Conservation (phyloP, 1,284 basidiomycete species). For the Sparassis latifolia region DNA sequence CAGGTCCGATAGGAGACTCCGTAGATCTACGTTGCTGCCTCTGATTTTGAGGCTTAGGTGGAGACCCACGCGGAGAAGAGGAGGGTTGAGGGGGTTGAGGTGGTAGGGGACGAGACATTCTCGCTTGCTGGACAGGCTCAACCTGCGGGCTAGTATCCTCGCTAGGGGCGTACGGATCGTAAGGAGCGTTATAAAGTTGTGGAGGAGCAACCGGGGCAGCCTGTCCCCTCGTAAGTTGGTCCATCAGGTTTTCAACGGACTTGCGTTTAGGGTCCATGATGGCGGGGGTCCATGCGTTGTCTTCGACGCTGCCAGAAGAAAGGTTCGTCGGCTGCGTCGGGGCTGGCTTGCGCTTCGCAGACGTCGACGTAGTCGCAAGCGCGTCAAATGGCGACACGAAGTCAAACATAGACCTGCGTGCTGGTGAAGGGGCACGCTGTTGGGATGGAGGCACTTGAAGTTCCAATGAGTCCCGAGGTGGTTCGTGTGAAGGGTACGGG, state of each 20-base stretch:
- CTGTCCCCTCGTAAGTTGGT: constrained; percentile 58
- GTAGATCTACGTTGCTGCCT: constrained; percentile 25
- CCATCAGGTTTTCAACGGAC: constrained; percentile 72
- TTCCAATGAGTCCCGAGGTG: constrained; percentile 13
- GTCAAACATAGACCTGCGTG: constrained; percentile 75
- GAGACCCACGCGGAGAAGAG: constrained; percentile 58
- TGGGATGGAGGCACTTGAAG: constrained; percentile 19
- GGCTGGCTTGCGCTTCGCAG: constrained; percentile 55
- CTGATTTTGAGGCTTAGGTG: constrained; percentile 41
- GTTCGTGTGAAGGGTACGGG: constrained; percentile 38
- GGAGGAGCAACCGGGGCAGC: constrained; percentile 28
- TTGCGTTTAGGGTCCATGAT: constrained; percentile 64
- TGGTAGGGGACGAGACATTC: constrained; percentile 43
- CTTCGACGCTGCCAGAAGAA: constrained; percentile 43
- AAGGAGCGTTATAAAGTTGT: constrained; percentile 29
- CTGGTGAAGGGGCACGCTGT: constrained; percentile 54
- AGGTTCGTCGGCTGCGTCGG: constrained; percentile 35
- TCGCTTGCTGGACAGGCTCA: constrained; percentile 33
- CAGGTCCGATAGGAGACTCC: constrained; percentile 32
- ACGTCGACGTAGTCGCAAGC: constrained; percentile 36
- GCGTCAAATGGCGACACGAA: constrained; percentile 80
- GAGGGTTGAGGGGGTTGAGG: constrained; percentile 44
- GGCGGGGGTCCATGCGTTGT: constrained; percentile 42
- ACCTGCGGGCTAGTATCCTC: constrained; percentile 37
- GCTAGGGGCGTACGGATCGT: constrained; percentile 36